These are phyloP conservation scores for Irpex sp. DNA, from an alignment of 1,284 basidiomycete species.

Conservation along the genomic window DNA sequence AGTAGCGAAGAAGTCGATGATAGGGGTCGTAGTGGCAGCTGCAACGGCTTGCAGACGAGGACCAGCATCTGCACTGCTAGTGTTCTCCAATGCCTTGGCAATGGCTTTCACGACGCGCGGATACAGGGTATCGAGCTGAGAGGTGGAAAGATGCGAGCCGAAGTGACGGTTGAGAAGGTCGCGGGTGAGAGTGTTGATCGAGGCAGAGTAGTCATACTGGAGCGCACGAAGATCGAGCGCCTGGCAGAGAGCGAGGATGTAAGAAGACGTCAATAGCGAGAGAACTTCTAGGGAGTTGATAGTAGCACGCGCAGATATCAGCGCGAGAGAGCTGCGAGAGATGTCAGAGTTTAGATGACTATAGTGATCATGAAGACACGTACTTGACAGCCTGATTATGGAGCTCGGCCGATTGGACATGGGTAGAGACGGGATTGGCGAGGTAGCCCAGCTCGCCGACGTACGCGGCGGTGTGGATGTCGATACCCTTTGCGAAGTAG, in stretches of 20 bases:
- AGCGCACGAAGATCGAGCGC: constrained; percentile 77
- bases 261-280: constrained; percentile 69
- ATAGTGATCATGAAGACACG: constrained; percentile 24
- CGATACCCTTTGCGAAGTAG: constrained; percentile 83
- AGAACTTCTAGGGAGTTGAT: constrained; percentile 74
- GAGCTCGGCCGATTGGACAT: constrained; percentile 84
- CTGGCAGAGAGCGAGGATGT: constrained; percentile 77
- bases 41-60: constrained; percentile 68
- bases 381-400: constrained; percentile 86
- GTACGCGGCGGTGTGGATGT: constrained; percentile 82
- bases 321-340: constrained; percentile 63
- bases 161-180: constrained; percentile 51
- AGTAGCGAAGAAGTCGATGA: constrained; percentile 56
- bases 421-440: constrained; percentile 82
- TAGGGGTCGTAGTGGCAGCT: constrained; percentile 51
- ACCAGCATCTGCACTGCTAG: constrained; percentile 65
- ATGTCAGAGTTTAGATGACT: constrained; percentile 6
- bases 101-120: constrained; percentile 38
- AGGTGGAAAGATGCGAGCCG: constrained; percentile 33
- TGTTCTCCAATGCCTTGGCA: constrained; percentile 54
- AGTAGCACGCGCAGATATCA: constrained; percentile 78
- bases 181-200: constrained; percentile 44
- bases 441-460: constrained; percentile 79
- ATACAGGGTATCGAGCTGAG: constrained; percentile 30
- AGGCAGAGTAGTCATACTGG: constrained; percentile 58